These are phyloP conservation scores for Cutaneotrichosporon sp. DNA, from an alignment of 1,284 basidiomycete genomes.

Conservation along the genomic window DNA sequence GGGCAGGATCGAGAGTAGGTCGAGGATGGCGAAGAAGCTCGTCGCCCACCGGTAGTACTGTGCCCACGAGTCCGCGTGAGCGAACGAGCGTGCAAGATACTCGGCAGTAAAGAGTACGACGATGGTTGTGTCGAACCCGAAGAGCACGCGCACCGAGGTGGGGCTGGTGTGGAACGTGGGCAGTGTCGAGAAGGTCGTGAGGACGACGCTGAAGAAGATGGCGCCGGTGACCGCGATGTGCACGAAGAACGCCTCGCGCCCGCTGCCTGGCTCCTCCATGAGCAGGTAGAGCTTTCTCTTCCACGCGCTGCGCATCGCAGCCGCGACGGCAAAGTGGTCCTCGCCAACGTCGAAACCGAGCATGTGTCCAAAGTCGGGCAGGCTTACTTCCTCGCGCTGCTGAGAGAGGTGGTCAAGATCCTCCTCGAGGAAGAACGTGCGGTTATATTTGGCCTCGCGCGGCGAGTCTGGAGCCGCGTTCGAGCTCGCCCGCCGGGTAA, in stretches of 20 bases:
- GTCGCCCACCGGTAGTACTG: conserved; percentile 53
- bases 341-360: conserved; percentile 50
- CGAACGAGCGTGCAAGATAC: conserved; percentile 46
- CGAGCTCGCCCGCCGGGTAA: conserved; percentile 10
- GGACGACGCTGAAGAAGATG: conserved; percentile 63
- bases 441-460: conserved; percentile 3
- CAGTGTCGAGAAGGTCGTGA: conserved; percentile 81
- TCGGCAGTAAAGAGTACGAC: conserved; percentile 81
- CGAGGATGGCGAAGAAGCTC: conserved; percentile 78
- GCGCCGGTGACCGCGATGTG: conserved; percentile 50
- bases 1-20: conserved; percentile 76
- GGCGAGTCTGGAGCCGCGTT: neutral
- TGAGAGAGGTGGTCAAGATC: conserved; percentile 18
- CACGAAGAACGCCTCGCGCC: conserved; percentile 50
- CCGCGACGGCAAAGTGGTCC: conserved; percentile 50
- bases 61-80: conserved; percentile 52
- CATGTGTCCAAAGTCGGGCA: conserved; percentile 52
- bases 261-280: conserved; percentile 52
- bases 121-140: conserved; percentile 71
- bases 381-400: conserved; percentile 40
- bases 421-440: conserved; percentile 23
- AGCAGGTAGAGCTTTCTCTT: conserved; percentile 51
- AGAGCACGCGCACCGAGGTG: conserved; percentile 69
- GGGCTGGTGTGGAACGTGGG: conserved; percentile 68
- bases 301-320: conserved; percentile 44